Evolutionary conservation across 1,139 yeast genomes (phyloP).

Genomic region (Chernovozyma sophiae-reginae): DNA sequence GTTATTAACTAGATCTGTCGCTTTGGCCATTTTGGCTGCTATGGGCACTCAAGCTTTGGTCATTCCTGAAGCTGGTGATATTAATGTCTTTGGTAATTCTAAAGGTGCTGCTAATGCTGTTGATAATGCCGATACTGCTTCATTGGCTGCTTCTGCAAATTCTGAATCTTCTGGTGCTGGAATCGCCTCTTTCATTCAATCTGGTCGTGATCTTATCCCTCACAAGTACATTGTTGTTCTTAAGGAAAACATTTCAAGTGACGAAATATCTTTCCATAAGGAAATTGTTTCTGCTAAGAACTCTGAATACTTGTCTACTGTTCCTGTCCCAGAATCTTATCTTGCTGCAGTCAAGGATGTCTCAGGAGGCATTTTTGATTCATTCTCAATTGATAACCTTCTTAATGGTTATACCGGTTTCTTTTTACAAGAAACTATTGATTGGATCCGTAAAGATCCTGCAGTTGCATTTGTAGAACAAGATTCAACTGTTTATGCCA

Average conservation of each 20-base stretch:
- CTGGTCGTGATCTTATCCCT: slow-evolving; percentile 53
- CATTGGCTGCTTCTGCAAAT: background rate
- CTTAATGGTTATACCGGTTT: slow-evolving; percentile 70
- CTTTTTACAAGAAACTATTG: slow-evolving; percentile 68
- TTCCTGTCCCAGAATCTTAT: slow-evolving; percentile 33
- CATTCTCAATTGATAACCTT: slow-evolving; percentile 54
- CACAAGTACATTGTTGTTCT: slow-evolving; percentile 74
- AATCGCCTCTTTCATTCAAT: slow-evolving; percentile 20
- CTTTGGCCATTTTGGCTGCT: slow-evolving; percentile 52
- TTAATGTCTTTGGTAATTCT: slow-evolving; percentile 31
- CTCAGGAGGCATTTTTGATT: slow-evolving; percentile 62
- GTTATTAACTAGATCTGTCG: slow-evolving; percentile 49
- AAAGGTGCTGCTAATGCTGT: slow-evolving; percentile 9
- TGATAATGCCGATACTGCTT: slow-evolving; percentile 5
- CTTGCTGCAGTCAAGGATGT: slow-evolving; percentile 32
- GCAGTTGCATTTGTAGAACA: slow-evolving; percentile 72
- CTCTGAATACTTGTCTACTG: slow-evolving; percentile 29
- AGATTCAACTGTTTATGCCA: slow-evolving; percentile 71
- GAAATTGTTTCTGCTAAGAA: slow-evolving; percentile 55
- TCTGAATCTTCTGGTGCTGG: slow-evolving; percentile 8
- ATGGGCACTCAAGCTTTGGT: slow-evolving; percentile 62
- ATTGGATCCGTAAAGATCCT: slow-evolving; percentile 68
- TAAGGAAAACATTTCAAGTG: slow-evolving; percentile 54
- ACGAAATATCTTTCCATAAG: slow-evolving; percentile 57
- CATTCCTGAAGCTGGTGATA: slow-evolving; percentile 50